These are phyloP conservation scores for Babjeviella inositovora DNA, from an alignment of 805 yeast genomes.

Conservation along the genomic window DNA sequence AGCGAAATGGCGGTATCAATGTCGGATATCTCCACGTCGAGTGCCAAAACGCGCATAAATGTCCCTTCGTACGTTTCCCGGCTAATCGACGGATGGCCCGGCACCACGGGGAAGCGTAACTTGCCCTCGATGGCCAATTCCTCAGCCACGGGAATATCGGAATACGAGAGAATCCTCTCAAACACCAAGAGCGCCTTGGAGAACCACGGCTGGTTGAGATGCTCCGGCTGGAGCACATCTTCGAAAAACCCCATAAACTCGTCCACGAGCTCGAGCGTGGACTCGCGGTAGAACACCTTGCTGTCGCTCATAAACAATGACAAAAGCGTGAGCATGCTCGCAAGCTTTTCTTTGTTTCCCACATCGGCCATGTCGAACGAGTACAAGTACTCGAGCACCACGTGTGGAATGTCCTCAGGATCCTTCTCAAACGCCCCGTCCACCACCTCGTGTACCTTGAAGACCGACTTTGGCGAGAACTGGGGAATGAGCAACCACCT, in stretches of 20 bases:
- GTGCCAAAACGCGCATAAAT: conserved; percentile 7
- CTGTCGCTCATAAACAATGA: conserved; percentile 22
- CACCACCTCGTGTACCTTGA: conserved; percentile 6
- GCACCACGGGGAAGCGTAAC: conserved; percentile 1
- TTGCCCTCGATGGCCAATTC: conserved; percentile 8
- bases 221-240: conserved; percentile 15
- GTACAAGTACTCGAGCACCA: conserved; percentile 15
- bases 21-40: conserved; percentile 12
- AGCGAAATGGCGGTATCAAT: conserved; percentile 33
- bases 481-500: conserved; percentile 25
- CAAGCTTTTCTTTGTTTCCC: conserved; percentile 10
- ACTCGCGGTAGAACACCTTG: conserved; percentile 14
- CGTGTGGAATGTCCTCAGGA: conserved; percentile 16
- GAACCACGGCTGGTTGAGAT: conserved; percentile 35
- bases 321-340: conserved; percentile 23
- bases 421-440: conserved; percentile 8
- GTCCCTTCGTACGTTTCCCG: conserved; percentile 2
- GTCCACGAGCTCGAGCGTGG: conserved; percentile 13
- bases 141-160: conserved; percentile 30
- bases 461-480: conserved; percentile 17
- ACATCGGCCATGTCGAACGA: conserved; percentile 12
- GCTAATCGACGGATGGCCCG: conserved; percentile 1
- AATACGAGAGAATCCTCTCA: conserved; percentile 35
- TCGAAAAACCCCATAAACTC: conserved; percentile 18
- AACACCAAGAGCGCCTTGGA: conserved; percentile 37